Evolutionary conservation across 257 asterid species (phyloP).

Genomic region (Solanum paucissectum): DNA sequence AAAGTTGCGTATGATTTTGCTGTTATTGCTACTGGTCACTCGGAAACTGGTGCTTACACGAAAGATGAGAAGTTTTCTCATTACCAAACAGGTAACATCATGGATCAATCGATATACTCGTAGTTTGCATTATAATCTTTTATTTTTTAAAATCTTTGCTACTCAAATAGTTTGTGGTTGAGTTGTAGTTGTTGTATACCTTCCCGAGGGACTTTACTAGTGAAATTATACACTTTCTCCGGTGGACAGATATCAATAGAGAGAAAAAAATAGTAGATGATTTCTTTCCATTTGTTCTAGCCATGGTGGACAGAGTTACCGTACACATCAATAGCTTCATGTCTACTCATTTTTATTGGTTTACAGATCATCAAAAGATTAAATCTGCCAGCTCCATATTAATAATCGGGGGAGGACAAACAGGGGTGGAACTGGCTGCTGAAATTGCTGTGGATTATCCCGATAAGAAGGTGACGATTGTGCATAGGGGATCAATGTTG

Average conservation of each 20-base stretch:
- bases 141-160: not conserved
- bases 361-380: conserved; percentile 8
- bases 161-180: not conserved
- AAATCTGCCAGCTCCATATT: not conserved
- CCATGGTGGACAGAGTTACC: not conserved
- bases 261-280: not conserved
- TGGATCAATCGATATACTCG: not conserved
- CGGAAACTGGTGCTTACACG: not conserved
- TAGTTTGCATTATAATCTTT: not conserved
- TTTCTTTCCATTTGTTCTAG: not conserved
- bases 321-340: not conserved
- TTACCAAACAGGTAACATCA: conserved; percentile 1
- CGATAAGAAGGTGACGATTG: conserved; percentile 9
- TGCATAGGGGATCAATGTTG: conserved; percentile 10
- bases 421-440: conserved; percentile 14
- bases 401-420: conserved; percentile 15
- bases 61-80: conserved; percentile 5
- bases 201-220: not conserved
- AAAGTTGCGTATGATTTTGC: conserved; percentile 2
- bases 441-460: conserved; percentile 14
- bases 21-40: conserved; percentile 9
- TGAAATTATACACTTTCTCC: not conserved
- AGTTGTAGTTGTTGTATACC: not conserved
- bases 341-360: not conserved
- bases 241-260: not conserved